Evolutionary conservation across 495 filamentous ascomycete species (phyloP).

Genomic region (Trichoderma orchidacearum): DNA sequence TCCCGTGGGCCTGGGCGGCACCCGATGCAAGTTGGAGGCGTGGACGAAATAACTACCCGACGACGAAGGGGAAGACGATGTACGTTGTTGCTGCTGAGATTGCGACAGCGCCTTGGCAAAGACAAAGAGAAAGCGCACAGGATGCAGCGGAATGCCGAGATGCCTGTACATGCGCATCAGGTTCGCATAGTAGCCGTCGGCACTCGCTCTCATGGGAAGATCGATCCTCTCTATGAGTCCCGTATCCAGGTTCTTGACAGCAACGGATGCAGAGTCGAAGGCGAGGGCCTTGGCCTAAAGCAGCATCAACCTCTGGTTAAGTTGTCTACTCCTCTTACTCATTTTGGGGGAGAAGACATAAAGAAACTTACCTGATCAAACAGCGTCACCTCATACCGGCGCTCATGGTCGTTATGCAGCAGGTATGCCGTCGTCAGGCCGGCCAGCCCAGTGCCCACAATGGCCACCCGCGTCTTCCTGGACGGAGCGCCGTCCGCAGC

Average conservation of each 20-base stretch:
- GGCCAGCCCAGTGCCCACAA: constrained; percentile 42
- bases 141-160: constrained; percentile 28
- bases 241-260: constrained; percentile 11
- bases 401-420: constrained; percentile 24
- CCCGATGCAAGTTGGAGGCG: constrained; percentile 33
- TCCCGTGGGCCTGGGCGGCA: constrained; percentile 22
- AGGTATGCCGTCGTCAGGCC: constrained; percentile 38
- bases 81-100: neutral
- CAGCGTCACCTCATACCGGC: constrained; percentile 32
- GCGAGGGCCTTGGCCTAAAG: constrained; percentile 30
- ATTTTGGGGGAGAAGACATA: too few relatives aligned
- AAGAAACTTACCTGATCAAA: constrained; percentile 39
- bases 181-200: constrained; percentile 39
- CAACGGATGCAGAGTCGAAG: constrained; percentile 25
- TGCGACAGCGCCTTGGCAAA: constrained; percentile 12
- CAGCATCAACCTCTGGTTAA: too few relatives aligned
- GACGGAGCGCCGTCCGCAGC: neutral
- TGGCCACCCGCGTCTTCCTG: constrained; percentile 10
- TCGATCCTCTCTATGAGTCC: constrained; percentile 23
- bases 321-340: too few relatives aligned
- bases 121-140: constrained; percentile 31
- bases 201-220: constrained; percentile 45
- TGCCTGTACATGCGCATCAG: constrained; percentile 40
- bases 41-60: constrained; percentile 24
- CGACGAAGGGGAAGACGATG: too few relatives aligned